Evolutionary conservation across 805 yeast genomes (phyloP).

Genomic region (Saccharomyces kudriavzevii): DNA sequence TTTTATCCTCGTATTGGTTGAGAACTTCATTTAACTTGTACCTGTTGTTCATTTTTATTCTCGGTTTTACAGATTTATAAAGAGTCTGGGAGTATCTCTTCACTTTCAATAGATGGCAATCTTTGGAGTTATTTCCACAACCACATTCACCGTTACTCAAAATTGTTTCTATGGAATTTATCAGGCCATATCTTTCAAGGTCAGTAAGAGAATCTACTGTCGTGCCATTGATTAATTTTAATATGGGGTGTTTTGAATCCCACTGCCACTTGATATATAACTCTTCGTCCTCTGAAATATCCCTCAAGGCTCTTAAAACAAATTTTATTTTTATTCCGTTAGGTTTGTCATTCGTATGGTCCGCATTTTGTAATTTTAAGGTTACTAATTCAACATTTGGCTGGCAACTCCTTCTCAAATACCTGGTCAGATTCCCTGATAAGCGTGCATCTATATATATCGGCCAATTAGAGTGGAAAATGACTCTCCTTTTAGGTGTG

Average conservation of each 20-base stretch:
- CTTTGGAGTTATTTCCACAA: constrained; percentile 37
- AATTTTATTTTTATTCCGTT: constrained; percentile 36
- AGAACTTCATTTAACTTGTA: constrained; percentile 34
- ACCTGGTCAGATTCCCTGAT: constrained; percentile 76
- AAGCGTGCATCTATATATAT: constrained; percentile 72
- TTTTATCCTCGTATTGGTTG: constrained; percentile 20
- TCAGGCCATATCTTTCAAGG: constrained; percentile 44
- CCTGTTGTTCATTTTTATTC: constrained; percentile 26
- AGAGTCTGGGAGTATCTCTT: constrained; percentile 55
- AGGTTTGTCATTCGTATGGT: constrained; percentile 12
- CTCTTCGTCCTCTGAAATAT: constrained; percentile 59
- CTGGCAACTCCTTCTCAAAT: constrained; percentile 64
- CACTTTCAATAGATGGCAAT: constrained; percentile 52
- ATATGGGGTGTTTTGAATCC: constrained; percentile 72
- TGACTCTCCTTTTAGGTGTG: constrained; percentile 52
- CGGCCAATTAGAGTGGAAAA: constrained; percentile 48
- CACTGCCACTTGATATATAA: constrained; percentile 81
- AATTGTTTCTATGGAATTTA: constrained; percentile 55
- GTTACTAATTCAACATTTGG: constrained; percentile 67
- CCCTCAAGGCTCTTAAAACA: constrained; percentile 47
- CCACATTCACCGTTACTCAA: constrained; percentile 57
- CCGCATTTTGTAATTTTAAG: constrained; percentile 28
- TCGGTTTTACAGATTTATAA: constrained; percentile 44
- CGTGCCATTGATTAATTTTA: constrained; percentile 38
- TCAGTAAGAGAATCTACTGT: constrained; percentile 50